A percentile compares a stretch with the other conserved stretches of the same genome.
Evolutionary conservation across 2,329 filamentous ascomycete species (phyloP).

Genomic region (Ophiostoma sp.): DNA sequence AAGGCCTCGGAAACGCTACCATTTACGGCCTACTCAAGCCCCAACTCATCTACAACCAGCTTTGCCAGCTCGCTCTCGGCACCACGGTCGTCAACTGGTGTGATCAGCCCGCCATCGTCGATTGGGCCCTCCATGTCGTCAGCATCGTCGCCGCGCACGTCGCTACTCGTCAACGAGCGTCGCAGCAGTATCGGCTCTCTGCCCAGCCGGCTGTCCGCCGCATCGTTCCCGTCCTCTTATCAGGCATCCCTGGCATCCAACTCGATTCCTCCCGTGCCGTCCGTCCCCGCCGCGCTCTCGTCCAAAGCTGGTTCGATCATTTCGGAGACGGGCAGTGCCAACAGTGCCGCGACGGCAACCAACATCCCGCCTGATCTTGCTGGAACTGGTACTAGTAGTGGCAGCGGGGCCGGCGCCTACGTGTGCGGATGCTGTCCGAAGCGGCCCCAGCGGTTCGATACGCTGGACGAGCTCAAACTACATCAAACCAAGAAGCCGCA

Average conservation of each 20-base stretch:
- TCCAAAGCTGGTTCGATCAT: conserved; percentile 4
- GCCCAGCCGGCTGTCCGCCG: conserved; percentile 25
- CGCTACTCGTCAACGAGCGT: conserved; percentile 22
- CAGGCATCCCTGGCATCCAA: conserved; percentile 3
- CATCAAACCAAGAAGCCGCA: conserved; percentile 27
- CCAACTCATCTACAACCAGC: conserved; percentile 27
- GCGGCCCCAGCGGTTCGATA: conserved; percentile 25
- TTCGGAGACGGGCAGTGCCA: conserved; percentile 14
- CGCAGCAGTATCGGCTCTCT: conserved; percentile 26
- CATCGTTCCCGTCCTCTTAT: conserved; percentile 24
- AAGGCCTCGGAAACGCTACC: conserved; percentile 11
- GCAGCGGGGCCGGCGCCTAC: not conserved
- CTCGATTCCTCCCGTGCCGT: not conserved
- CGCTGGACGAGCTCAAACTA: conserved; percentile 23
- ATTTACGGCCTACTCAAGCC: conserved; percentile 24
- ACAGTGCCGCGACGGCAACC: conserved; percentile 15
- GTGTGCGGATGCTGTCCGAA: conserved; percentile 27
- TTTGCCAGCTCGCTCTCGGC: conserved; percentile 25
- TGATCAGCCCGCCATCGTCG: conserved; percentile 19
- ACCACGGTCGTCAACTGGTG: conserved; percentile 20
- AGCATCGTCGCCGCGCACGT: conserved; percentile 25
- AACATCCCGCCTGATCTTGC: not conserved
- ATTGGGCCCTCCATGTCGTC: conserved; percentile 22
- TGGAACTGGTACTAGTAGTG: not conserved
- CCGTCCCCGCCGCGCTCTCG: not conserved